A percentile compares a stretch with the other conserved stretches of the same genome.
Conservation (phyloP, 2,329 filamentous ascomycete species). For the Colletotrichum kahawae region DNA sequence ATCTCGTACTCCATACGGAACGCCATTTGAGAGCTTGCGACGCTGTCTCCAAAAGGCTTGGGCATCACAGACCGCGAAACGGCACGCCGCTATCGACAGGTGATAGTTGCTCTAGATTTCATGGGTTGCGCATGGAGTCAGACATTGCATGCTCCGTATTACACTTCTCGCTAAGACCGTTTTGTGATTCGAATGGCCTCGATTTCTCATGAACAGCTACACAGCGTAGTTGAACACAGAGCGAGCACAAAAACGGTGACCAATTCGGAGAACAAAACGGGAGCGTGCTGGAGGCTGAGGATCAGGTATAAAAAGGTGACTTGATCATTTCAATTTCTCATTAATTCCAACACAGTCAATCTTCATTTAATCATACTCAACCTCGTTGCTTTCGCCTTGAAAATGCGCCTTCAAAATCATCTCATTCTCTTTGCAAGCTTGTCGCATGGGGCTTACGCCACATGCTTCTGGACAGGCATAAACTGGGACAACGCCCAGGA, state of each 20-base stretch:
- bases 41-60: fast-evolving
- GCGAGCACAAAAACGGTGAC: not conserved
- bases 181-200: not conserved
- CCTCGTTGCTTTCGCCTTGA: not conserved
- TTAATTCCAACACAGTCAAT: not conserved
- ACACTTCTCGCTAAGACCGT: not conserved
- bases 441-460: not conserved
- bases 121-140: not conserved
- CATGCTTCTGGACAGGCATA: not conserved
- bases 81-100: not conserved
- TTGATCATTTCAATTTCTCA: not conserved
- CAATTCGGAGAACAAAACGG: not conserved
- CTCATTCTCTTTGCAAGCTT: not conserved
- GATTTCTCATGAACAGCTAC: not conserved
- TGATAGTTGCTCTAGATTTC: not conserved
- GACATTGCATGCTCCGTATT: not conserved
- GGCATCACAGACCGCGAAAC: not conserved
- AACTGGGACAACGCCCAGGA: not conserved
- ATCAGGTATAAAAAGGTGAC: not conserved
- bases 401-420: not conserved
- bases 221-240: not conserved
- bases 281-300: not conserved
- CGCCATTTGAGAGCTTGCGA: not conserved
- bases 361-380: not conserved
- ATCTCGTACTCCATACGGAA: not conserved